Evolutionary conservation across 2,329 filamentous ascomycete genomes (phyloP).

Genomic region (Karstenula rhodostoma): DNA sequence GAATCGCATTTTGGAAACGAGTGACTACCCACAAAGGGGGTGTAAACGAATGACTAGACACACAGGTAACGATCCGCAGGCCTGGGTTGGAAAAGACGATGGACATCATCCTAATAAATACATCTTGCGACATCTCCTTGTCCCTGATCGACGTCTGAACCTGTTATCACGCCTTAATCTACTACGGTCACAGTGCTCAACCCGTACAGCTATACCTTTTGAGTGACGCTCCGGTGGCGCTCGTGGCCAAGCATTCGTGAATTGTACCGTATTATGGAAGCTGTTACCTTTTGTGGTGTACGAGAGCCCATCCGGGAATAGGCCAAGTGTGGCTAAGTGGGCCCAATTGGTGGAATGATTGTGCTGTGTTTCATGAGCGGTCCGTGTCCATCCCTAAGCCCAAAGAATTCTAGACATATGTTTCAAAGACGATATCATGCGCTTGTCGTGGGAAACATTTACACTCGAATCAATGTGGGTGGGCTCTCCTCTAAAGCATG

Average conservation of each 20-base stretch:
- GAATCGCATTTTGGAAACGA: constrained; percentile 24
- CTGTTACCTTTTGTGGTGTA: not conserved
- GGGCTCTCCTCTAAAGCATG: not conserved
- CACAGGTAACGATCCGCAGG: not conserved
- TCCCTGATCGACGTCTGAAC: not conserved
- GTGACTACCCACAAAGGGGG: not conserved
- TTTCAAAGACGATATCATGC: not conserved
- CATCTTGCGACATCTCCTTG: not conserved
- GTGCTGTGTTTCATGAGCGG: constrained; percentile 1
- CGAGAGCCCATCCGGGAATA: not conserved
- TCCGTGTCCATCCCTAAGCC: not conserved
- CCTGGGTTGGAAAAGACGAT: not conserved
- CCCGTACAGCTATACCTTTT: constrained; percentile 1
- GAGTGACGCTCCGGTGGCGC: not conserved
- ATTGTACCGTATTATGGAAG: not conserved
- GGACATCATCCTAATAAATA: not conserved
- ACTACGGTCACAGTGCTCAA: not conserved
- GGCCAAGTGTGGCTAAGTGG: not conserved
- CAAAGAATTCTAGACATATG: not conserved
- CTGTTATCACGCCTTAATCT: not conserved
- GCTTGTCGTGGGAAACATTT: not conserved
- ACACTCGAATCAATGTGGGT: not conserved
- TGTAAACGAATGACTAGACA: not conserved
- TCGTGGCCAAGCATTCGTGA: not conserved
- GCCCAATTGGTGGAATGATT: constrained; percentile 2